phyloP scores from a whole-genome alignment of 164 flowering plant species.

The Brasenia schreberi region DNA sequence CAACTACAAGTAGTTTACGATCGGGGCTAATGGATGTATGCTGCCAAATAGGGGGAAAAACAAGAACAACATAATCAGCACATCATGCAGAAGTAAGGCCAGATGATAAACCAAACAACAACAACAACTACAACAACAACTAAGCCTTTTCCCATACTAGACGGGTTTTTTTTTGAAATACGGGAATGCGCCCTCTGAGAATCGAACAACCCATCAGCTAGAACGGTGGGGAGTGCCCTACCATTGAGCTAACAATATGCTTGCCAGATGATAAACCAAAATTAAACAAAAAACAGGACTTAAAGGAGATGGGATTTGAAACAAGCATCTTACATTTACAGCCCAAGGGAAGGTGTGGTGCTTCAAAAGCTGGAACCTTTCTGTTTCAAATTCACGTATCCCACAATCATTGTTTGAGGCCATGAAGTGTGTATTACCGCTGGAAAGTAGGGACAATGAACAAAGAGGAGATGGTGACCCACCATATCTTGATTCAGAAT shows the following conservation, averaged over 20 bases:
- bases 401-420: conserved; percentile 62
- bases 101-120: background rate
- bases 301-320: background rate
- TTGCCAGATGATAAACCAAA: background rate
- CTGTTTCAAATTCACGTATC: conserved; percentile 54
- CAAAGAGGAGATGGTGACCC: background rate
- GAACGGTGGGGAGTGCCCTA: no score
- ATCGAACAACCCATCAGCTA: no score
- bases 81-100: background rate
- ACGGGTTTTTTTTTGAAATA: background rate
- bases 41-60: conserved; percentile 23
- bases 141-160: no score
- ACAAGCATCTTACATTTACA: conserved; percentile 45
- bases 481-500: conserved; percentile 1
- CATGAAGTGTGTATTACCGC: conserved; percentile 51
- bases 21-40: conserved; percentile 73
- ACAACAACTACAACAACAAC: background rate
- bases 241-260: background rate
- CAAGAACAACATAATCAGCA: background rate
- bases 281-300: background rate
- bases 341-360: conserved; percentile 62
- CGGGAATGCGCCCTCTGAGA: no score
- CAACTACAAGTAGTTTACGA: conserved; percentile 38
- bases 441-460: conserved; percentile 7
- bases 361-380: conserved; percentile 46